A percentile compares a stretch with the other conserved stretches of the same genome.
Evolutionary conservation across 2,329 filamentous ascomycete genomes (phyloP).

Genomic region (Leptodontidium sp.): DNA sequence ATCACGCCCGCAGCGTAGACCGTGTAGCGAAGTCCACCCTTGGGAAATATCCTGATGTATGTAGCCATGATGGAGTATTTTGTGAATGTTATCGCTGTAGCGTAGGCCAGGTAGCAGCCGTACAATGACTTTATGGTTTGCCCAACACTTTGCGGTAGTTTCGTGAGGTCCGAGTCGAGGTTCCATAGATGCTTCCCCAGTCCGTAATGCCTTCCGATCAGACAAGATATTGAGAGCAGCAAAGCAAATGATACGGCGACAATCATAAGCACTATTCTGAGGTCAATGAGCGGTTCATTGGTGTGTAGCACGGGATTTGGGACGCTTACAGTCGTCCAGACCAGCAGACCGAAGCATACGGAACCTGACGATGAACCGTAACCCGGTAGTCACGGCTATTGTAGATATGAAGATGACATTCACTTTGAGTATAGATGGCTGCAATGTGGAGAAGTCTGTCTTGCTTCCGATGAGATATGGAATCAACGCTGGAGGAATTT

Average conservation of each 20-base stretch:
- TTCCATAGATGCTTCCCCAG: conserved; percentile 36
- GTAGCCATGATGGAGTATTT: conserved; percentile 34
- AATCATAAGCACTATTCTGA: conserved; percentile 24
- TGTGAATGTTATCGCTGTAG: conserved; percentile 31
- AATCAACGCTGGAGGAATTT: neutral
- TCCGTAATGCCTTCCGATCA: conserved; percentile 28
- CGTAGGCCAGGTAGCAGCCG: conserved; percentile 29
- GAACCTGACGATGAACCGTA: conserved; percentile 30
- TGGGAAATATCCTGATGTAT: conserved; percentile 31
- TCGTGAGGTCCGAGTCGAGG: conserved; percentile 17
- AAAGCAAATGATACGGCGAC: conserved; percentile 29
- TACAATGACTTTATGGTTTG: conserved; percentile 28
- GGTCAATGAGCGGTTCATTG: neutral
- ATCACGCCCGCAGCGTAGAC: conserved; percentile 20
- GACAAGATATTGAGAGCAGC: conserved; percentile 25
- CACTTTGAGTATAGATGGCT: conserved; percentile 19
- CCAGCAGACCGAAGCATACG: conserved; percentile 29
- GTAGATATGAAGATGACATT: conserved; percentile 25
- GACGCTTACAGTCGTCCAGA: conserved; percentile 27
- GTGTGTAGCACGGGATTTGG: neutral
- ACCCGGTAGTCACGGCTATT: conserved; percentile 18
- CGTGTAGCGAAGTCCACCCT: conserved; percentile 15
- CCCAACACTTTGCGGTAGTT: conserved; percentile 5
- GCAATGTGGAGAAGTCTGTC: conserved; percentile 2
- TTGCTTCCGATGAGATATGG: conserved; percentile 8